phyloP scores from a whole-genome alignment of 139 green algal species.

The Picochlorum sp. region DNA sequence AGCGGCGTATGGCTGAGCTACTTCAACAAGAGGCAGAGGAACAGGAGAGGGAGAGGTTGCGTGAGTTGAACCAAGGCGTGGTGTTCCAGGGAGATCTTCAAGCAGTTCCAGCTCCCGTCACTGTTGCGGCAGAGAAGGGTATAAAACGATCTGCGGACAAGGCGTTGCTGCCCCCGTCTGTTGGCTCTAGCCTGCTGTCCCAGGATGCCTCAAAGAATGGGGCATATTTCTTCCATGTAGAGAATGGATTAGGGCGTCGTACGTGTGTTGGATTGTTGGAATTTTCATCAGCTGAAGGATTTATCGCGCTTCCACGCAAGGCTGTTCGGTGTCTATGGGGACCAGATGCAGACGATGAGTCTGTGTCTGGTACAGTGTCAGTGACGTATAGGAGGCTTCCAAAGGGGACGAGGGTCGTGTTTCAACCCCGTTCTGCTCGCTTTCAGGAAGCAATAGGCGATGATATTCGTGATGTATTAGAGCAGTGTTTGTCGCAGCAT shows the following conservation, averaged over 20 bases:
- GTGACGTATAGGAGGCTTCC: constrained; percentile 31
- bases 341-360: constrained; percentile 9
- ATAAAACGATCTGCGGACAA: constrained; percentile 61
- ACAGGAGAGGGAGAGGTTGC: constrained; percentile 20
- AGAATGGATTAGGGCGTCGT: constrained; percentile 9
- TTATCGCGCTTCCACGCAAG: constrained; percentile 44
- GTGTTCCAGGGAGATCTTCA: constrained; percentile 30
- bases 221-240: constrained; percentile 62
- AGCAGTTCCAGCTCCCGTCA: constrained; percentile 35
- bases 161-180: constrained; percentile 59
- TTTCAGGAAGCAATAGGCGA: constrained; percentile 59
- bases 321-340: constrained; percentile 54
- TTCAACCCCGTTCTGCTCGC: constrained; percentile 49
- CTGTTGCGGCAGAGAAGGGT: constrained; percentile 26
- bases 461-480: constrained; percentile 47
- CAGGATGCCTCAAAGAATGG: constrained; percentile 68
- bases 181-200: constrained; percentile 43
- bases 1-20: constrained; percentile 9
- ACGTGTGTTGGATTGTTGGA: constrained; percentile 68
- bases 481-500: constrained; percentile 46
- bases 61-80: constrained; percentile 52
- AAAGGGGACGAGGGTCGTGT: constrained; percentile 27
- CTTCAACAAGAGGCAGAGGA: constrained; percentile 29
- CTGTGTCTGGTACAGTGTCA: constrained; percentile 8
- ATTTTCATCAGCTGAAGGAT: constrained; percentile 65